Conservation (phyloP, 2,329 filamentous ascomycete species). For the Coniochaeta pulveracea region DNA sequence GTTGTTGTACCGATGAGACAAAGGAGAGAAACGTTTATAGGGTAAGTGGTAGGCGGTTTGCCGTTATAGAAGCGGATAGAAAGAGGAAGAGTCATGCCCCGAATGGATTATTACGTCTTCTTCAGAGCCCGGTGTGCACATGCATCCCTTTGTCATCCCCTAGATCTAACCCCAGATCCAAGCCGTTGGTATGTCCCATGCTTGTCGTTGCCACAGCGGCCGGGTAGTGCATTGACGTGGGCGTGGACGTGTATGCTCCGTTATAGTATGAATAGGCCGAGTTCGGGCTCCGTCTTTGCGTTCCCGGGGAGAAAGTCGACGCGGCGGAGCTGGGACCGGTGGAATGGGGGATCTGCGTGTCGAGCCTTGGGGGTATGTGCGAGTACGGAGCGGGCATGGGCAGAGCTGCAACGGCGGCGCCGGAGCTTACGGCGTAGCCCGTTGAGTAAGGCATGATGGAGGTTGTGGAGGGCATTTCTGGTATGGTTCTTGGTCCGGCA, state of each 20-base stretch:
- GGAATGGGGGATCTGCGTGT: conserved; percentile 11
- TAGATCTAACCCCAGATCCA: conserved; percentile 1
- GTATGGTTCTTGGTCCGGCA: conserved; percentile 14
- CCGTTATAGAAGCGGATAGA: no score
- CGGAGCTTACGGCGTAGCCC: conserved; percentile 9
- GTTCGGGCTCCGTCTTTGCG: conserved; percentile 8
- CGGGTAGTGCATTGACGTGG: conserved; percentile 4
- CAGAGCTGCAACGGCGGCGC: conserved; percentile 6
- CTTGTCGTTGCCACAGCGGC: not conserved
- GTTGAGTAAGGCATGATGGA: conserved; percentile 11
- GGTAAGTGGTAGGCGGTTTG: no score
- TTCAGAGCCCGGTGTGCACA: not conserved
- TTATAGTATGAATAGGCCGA: conserved; percentile 5
- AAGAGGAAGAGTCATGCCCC: no score
- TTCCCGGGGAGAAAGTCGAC: conserved; percentile 10
- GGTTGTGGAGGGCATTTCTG: conserved; percentile 8
- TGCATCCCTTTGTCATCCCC: conserved; percentile 1
- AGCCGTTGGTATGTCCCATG: not conserved
- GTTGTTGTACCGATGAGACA: no score
- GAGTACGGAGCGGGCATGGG: conserved; percentile 8
- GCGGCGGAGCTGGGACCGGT: conserved; percentile 9
- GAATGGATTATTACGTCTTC: no score
- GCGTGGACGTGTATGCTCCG: conserved; percentile 4
- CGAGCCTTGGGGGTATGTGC: conserved; percentile 10
- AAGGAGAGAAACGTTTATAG: no score